Percentiles rank a stretch among this genome's conserved stretches.
phyloP scores from a whole-genome alignment of 2,329 filamentous ascomycete species.

The Cercospora sesami region DNA sequence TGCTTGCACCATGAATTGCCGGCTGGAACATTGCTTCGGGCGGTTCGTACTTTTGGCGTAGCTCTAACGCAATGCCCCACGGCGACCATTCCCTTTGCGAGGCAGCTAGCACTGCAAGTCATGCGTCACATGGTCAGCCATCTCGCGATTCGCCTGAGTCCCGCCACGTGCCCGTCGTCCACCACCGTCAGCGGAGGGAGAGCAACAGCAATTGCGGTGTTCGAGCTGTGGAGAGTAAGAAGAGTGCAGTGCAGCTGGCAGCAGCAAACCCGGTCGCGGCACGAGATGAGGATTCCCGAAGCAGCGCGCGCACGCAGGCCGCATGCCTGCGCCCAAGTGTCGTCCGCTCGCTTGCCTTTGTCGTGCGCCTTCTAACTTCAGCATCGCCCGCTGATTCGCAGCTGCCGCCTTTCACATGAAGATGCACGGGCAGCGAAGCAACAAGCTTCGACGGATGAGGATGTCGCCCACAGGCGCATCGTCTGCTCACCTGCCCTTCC shows the following conservation, averaged over 20 bases:
- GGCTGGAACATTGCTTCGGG: not conserved
- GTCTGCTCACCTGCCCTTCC: slow-evolving; percentile 12
- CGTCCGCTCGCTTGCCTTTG: not conserved
- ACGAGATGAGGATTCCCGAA: not conserved
- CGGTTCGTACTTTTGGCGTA: not conserved
- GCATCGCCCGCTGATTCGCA: slow-evolving; percentile 5
- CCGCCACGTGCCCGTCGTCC: not conserved
- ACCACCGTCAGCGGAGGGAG: not conserved
- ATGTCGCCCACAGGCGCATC: not conserved
- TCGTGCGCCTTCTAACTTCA: not conserved
- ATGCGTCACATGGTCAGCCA: slow-evolving; percentile 16
- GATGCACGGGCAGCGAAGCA: slow-evolving; percentile 15
- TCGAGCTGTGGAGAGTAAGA: not conserved
- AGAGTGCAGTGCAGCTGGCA: not conserved
- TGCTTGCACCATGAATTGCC: not conserved
- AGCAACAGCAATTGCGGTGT: too few relatives aligned
- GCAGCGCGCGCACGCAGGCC: not conserved
- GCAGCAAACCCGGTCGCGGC: not conserved
- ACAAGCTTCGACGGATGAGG: slow-evolving; percentile 16
- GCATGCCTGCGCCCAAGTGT: not conserved
- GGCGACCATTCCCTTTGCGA: slow-evolving; percentile 12
- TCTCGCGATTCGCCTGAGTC: not conserved
- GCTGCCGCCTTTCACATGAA: slow-evolving; percentile 19
- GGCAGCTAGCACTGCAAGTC: slow-evolving; percentile 12
- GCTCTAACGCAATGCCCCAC: not conserved